phyloP scores from a whole-genome alignment of 2,329 filamentous ascomycete species.

The Lachnellula arida region DNA sequence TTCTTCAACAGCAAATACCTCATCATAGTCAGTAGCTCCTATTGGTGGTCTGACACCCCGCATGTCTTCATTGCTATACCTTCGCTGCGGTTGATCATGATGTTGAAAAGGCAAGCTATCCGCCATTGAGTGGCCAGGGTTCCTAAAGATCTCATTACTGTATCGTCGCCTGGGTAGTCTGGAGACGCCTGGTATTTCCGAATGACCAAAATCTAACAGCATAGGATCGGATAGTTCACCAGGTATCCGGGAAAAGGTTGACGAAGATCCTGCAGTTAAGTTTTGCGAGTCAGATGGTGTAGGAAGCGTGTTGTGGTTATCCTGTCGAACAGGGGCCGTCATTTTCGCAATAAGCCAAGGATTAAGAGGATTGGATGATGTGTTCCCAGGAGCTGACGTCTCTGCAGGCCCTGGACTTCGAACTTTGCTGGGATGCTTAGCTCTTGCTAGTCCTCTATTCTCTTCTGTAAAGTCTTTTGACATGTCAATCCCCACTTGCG shows the following conservation, averaged over 20 bases:
- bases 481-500: slow-evolving; percentile 34
- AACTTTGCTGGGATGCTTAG: background rate
- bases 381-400: slow-evolving; percentile 1
- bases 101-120: background rate
- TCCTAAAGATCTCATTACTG: background rate
- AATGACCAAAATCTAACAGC: background rate
- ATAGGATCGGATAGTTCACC: slow-evolving; percentile 7
- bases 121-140: background rate
- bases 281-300: background rate
- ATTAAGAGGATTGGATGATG: slow-evolving; percentile 26
- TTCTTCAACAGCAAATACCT: slow-evolving; percentile 7
- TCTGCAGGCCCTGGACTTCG: background rate
- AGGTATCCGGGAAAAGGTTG: background rate
- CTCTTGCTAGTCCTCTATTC: slow-evolving; percentile 32
- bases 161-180: slow-evolving; percentile 1
- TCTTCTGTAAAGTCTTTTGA: slow-evolving; percentile 43
- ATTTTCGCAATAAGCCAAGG: slow-evolving; percentile 40
- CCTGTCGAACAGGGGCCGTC: slow-evolving; percentile 22
- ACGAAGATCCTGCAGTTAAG: slow-evolving; percentile 11
- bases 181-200: background rate
- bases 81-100: background rate
- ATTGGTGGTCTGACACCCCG: background rate
- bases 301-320: slow-evolving; percentile 1
- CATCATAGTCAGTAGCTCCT: slow-evolving; percentile 4
- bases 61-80: slow-evolving; percentile 1